A percentile compares a stretch with the other conserved stretches of the same genome.
These are phyloP conservation scores for Orobanche coerulescens DNA, from an alignment of 257 asterid species.

Conservation along the genomic window DNA sequence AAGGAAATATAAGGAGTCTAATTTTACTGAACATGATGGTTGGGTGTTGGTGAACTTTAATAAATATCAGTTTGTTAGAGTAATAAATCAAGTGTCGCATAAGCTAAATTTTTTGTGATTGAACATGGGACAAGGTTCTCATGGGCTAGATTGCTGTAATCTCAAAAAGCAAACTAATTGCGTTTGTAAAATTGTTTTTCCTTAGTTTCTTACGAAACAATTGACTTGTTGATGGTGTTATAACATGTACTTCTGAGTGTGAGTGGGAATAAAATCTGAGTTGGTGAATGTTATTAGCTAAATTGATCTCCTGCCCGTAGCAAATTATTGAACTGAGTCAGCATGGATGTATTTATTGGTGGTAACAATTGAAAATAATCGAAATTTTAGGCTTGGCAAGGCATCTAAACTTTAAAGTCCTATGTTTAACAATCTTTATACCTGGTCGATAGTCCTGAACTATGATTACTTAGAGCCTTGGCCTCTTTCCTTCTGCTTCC, in stretches of 20 bases:
- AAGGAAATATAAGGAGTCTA: not conserved
- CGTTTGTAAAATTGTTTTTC: not conserved
- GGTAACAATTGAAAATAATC: not conserved
- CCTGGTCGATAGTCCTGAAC: slow-evolving; percentile 4
- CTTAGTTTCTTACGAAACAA: not conserved
- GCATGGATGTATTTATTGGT: not conserved
- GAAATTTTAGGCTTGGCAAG: not conserved
- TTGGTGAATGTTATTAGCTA: not conserved
- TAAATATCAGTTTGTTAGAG: not conserved
- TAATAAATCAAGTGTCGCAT: not conserved
- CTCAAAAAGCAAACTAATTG: not conserved
- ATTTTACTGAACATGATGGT: not conserved
- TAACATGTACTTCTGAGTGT: not conserved
- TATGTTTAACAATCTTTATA: not conserved
- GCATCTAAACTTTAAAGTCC: not conserved
- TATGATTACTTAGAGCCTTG: not conserved
- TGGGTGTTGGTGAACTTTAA: not conserved
- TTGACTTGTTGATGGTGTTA: not conserved
- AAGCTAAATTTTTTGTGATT: not conserved
- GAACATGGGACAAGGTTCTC: not conserved
- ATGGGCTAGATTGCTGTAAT: not conserved
- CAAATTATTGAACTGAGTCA: not conserved
- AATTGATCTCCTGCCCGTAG: slow-evolving; percentile 1
- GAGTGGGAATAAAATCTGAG: not conserved
- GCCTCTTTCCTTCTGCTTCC: not conserved